Evolutionary conservation across 23 red algal genomes (phyloP).

Genomic region (Cyanidiococcus yangmingshanensis): DNA sequence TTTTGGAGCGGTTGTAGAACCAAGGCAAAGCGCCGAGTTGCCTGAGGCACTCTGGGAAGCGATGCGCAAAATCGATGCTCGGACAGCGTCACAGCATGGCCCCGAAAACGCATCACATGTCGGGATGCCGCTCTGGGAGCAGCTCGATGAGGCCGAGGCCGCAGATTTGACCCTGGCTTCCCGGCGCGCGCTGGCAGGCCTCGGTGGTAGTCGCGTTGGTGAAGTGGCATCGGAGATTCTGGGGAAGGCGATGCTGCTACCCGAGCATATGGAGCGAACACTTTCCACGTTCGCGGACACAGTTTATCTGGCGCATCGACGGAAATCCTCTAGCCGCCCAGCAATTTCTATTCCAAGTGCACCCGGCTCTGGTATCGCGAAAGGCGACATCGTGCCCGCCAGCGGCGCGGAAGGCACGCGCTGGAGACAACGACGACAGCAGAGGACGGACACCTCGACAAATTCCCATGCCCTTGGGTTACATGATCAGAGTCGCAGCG

Average conservation of each 20-base stretch:
- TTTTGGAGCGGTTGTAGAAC: too few species aligned
- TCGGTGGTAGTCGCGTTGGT: not conserved
- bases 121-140: not conserved
- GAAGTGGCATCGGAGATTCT: not conserved
- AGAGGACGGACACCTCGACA: too few species aligned
- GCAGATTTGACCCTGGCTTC: slow-evolving; percentile 8
- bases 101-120: not conserved
- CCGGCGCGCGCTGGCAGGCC: not conserved
- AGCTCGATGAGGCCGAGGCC: not conserved
- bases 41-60: too few species aligned
- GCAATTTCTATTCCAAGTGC: too few species aligned
- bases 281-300: not conserved
- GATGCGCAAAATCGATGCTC: too few species aligned
- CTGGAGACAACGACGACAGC: not conserved
- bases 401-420: too few species aligned
- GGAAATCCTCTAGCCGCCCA: not conserved
- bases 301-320: not conserved
- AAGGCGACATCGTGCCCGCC: too few species aligned
- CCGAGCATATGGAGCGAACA: not conserved
- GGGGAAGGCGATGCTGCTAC: not conserved
- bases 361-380: too few species aligned
- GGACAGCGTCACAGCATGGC: too few species aligned
- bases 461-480: too few species aligned
- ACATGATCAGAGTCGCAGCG: too few species aligned
- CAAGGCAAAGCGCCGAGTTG: too few species aligned